Percentiles rank a stretch among this genome's conserved stretches.
Conservation (phyloP, 176 grass and related monocot genomes). For the Carex littledalei region DNA sequence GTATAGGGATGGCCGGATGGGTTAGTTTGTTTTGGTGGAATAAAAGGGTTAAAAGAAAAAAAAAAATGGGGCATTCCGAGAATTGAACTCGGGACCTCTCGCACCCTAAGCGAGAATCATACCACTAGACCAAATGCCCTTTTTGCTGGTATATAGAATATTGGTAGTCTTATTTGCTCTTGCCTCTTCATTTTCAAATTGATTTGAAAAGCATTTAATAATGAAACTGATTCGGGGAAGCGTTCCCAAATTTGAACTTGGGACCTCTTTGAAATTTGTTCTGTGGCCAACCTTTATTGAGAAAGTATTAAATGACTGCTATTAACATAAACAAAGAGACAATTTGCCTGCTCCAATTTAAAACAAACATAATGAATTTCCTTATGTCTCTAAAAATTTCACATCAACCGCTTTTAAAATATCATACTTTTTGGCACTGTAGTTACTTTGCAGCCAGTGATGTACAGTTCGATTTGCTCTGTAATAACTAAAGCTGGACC, state of each 20-base stretch:
- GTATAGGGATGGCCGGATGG: background rate
- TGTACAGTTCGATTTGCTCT: background rate
- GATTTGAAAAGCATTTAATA: too few relatives aligned
- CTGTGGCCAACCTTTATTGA: background rate
- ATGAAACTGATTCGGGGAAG: background rate
- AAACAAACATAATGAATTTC: background rate
- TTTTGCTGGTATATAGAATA: background rate
- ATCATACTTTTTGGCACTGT: background rate
- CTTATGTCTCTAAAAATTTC: background rate
- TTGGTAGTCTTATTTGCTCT: too few relatives aligned
- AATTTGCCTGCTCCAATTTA: background rate
- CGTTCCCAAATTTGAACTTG: background rate
- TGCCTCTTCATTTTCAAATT: too few relatives aligned
- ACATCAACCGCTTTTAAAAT: background rate
- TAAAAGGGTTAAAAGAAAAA: background rate
- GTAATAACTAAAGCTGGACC: background rate
- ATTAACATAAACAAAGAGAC: background rate
- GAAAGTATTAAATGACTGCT: background rate
- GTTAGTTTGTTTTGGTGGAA: background rate
- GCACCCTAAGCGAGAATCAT: conserved; percentile 54
- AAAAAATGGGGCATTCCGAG: conserved; percentile 36
- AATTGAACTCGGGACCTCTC: conserved; percentile 59
- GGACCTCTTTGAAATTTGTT: background rate
- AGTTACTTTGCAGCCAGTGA: background rate
- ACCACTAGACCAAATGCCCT: conserved; percentile 59